Evolutionary conservation across 345 rosid genomes (phyloP).

Genomic region (Dipteronia dyeriana): DNA sequence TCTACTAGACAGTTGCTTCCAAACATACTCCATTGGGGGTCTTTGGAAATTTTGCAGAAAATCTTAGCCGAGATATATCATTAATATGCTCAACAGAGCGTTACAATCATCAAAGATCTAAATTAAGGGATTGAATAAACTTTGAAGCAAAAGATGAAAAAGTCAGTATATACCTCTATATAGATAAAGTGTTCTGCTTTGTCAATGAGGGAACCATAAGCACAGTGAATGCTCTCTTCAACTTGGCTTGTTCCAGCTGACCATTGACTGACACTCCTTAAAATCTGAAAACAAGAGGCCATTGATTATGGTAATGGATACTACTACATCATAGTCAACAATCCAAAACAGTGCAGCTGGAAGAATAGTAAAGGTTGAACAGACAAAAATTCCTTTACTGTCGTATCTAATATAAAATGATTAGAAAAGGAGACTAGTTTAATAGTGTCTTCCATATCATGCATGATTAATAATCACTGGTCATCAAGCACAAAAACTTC

Average conservation of each 20-base stretch:
- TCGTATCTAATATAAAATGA: neutral
- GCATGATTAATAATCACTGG: neutral
- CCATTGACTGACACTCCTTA: conserved; percentile 99
- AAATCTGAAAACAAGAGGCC: conserved; percentile 52
- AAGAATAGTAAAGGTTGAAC: neutral
- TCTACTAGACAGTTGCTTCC: too few species aligned
- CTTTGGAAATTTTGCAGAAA: neutral
- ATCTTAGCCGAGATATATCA: neutral
- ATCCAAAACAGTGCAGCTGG: neutral
- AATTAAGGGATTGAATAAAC: neutral
- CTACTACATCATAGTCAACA: neutral
- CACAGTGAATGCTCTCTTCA: conserved; percentile 94
- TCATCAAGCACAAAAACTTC: conserved; percentile 12
- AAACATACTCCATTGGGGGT: too few species aligned
- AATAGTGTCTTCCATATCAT: conserved; percentile 2
- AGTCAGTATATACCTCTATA: conserved; percentile 66
- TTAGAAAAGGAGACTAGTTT: conserved; percentile 13
- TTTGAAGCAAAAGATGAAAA: conserved; percentile 13
- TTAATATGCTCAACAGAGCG: neutral
- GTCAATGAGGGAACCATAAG: conserved; percentile 94
- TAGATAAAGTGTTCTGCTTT: conserved; percentile 91
- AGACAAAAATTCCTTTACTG: neutral
- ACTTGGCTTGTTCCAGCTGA: conserved; percentile 98
- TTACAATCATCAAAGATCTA: conserved; percentile 7
- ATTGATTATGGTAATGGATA: conserved; percentile 13